Evolutionary conservation across 139 green algal species (phyloP).

Genomic region (Tetraselmis chui): DNA sequence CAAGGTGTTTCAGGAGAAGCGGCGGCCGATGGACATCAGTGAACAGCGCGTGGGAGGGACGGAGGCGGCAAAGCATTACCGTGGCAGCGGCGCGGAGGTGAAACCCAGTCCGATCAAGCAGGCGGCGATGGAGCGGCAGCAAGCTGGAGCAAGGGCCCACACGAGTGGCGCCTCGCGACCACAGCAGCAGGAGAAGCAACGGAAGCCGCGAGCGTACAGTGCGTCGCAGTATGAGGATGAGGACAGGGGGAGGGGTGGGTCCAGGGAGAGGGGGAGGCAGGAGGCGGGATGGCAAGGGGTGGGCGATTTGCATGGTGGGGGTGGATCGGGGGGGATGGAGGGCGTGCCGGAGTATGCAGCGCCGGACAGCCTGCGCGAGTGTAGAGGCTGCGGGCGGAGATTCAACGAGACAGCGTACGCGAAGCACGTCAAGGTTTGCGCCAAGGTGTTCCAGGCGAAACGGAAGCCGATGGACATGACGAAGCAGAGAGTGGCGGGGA

Average conservation of each 20-base stretch:
- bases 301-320: not conserved
- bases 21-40: not conserved
- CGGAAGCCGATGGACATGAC: slow-evolving; percentile 3
- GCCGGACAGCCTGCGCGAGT: not conserved
- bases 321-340: not conserved
- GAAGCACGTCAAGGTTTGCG: slow-evolving; percentile 4
- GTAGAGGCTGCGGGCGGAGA: not conserved
- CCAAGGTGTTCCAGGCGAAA: slow-evolving; percentile 6
- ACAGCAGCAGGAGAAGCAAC: no score
- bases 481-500: not conserved
- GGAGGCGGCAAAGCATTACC: not conserved
- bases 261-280: not conserved
- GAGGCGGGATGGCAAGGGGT: not conserved
- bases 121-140: not conserved
- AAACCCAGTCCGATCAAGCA: not conserved
- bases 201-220: not conserved
- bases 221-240: not conserved
- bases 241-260: no score
- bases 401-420: slow-evolving; percentile 1
- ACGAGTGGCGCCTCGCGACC: no score
- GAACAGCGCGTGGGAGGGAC: not conserved
- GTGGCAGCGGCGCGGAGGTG: not conserved
- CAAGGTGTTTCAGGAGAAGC: not conserved
- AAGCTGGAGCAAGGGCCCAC: not conserved
- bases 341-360: not conserved